Base-by-base conservation (phyloP, 1,284 basidiomycete species). In the Heterobasidion occidentale region DNA sequence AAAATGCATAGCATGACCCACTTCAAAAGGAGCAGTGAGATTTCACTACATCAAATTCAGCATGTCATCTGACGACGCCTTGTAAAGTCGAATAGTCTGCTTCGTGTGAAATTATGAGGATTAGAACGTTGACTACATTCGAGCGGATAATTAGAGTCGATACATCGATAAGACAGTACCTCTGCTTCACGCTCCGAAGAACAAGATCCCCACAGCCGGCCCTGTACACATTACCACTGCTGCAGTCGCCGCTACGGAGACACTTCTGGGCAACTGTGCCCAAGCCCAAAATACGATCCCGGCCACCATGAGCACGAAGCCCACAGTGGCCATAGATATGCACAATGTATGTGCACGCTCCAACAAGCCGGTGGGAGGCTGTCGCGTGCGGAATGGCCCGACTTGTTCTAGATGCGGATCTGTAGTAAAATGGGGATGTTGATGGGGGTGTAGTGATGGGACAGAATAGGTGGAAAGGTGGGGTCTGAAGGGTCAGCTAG, bases 271-370 rank as follows among this genome's bases (percentile, higher is more conserved):
- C 54, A 80, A 71, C 45, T 67, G 63, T 7, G 72, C 71, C 82
- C 81, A 84, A 3, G 76, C 70, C 58, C 76, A 81, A 60, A 72
- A 74, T 15, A 81, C 9, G 44, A 81, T 77, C 0, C 82, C 83
- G 14, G 69, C 60, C 19, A 82, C 65, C 1, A 75, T 76, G 15
- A 84, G 68, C 1, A 73, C 62, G 60, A 84, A 84, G 8, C 83
- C 82, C n/a, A 72, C 52, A n/a, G 71, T 66, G 12, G 81, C 68
- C 15, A 79, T 66, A 57, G 70, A 60, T 52, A 83, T 73, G 60
- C 78, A 81, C 11, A 84, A 66, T 15, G 70, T 64, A 56, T 84
- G 80, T 46, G 73, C 76, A 14, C 76, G 71, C 53, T 72, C 71
- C 44, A 84, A 70, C 15, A 84, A 65, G 56, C 76, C 72, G 2